A percentile compares a stretch with the other conserved stretches of the same genome.
phyloP scores from a whole-genome alignment of 2,329 filamentous ascomycete genomes.

The Penicillium italicum region DNA sequence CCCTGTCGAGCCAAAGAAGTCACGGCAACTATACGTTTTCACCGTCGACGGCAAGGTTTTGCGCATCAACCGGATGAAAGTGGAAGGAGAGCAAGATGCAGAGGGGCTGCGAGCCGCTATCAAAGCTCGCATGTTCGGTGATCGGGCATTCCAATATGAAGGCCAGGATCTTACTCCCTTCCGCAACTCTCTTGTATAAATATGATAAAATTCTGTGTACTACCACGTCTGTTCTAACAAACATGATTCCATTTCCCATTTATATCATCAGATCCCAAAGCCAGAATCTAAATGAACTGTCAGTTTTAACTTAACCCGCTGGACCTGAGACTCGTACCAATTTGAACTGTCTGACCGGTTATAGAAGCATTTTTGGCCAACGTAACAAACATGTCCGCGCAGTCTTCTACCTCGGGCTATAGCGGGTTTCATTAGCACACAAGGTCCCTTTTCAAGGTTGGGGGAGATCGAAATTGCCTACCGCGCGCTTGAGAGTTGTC shows the following conservation, averaged over 20 bases:
- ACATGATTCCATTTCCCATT: slow-evolving; percentile 17
- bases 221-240: slow-evolving; percentile 15
- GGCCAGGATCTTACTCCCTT: slow-evolving; percentile 31
- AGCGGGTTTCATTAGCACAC: neutral
- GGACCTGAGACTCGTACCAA: slow-evolving; percentile 32
- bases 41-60: slow-evolving; percentile 37
- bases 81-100: slow-evolving; percentile 38
- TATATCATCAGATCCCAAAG: slow-evolving; percentile 27
- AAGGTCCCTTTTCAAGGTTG: neutral
- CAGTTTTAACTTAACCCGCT: slow-evolving; percentile 6
- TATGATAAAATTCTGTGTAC: slow-evolving; percentile 9
- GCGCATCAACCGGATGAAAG: slow-evolving; percentile 39
- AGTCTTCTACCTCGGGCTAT: slow-evolving; percentile 43
- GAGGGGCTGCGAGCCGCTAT: slow-evolving; percentile 37
- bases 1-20: slow-evolving; percentile 26
- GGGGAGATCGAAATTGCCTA: slow-evolving; percentile 29
- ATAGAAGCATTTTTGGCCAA: slow-evolving; percentile 46
- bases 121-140: slow-evolving; percentile 40
- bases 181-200: slow-evolving; percentile 33
- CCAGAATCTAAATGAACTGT: slow-evolving; percentile 30
- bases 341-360: slow-evolving; percentile 44
- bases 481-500: slow-evolving; percentile 58
- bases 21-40: slow-evolving; percentile 35
- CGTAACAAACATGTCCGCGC: slow-evolving; percentile 40
- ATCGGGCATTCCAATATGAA: slow-evolving; percentile 26